Base-by-base conservation (phyloP, 495 filamentous ascomycete species). In the Aspergillus haitiensis region DNA sequence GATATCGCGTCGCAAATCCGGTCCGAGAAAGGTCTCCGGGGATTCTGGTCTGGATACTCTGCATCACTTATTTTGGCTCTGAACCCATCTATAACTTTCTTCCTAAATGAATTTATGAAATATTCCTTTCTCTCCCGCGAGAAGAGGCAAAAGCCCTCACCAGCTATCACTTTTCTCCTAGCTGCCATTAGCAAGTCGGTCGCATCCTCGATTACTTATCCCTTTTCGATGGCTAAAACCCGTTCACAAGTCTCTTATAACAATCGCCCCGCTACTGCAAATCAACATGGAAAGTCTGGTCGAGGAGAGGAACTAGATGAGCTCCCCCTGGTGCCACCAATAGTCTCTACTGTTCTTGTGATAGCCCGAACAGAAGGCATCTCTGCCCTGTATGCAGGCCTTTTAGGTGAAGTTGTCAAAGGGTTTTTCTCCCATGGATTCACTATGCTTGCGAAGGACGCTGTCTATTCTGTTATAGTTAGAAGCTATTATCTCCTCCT, bases 31-130 rank as follows among this genome's bases (percentile, higher is more conserved):
- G 93, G 92, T 0, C 52, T 93, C 7, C 65, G 68, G 18, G 92
- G 92, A 0, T 89, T 96, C 63, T 97, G 93, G 93, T 89, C 91
- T 0, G 93, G 93, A 3, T 97, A 97, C 72, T 88, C 88, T 11
- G 92, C 92, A 0, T 84, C 82, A 32, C 70, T 94, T 52, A 79
- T 96, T 51, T 71, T 97, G 35, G 93, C 93, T 1, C 76, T 97
- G 1, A 97, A 97, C 66, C 93, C 93, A 8, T 86, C 86, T 51
- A 77, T 96, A 56, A 97, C 93, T 0, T 93, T 96, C 66, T 86
- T 93, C 64, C 75, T 96, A 15, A 89, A 96, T 63, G 86, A 88
- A 62, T 65, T 84, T 7, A 73, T 93, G 7, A 87, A 87, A 68
- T 81, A 83, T 51, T 61, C 76, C 6, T 59, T 88, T 12, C 75